These are phyloP conservation scores for Agroathelia rolfsii DNA, from an alignment of 1,284 basidiomycete species.

Conservation along the genomic window DNA sequence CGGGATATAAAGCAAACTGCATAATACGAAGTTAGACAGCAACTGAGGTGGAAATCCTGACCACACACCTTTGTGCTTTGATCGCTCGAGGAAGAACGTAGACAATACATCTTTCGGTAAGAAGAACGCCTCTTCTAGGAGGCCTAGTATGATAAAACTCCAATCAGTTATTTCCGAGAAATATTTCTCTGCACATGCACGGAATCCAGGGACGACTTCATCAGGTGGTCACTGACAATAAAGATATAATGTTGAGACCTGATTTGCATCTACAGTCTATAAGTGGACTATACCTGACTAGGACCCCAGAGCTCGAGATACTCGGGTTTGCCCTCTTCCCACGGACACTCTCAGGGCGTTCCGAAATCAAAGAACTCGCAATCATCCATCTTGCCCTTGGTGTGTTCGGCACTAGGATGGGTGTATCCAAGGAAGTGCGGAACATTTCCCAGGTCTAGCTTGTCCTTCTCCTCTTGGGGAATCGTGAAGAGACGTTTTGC, in stretches of 20 bases:
- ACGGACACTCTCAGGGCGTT: constrained; percentile 38
- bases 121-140: constrained; percentile 53
- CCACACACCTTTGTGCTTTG: too few species aligned
- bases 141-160: constrained; percentile 41
- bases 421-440: constrained; percentile 62
- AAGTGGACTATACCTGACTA: constrained; percentile 36
- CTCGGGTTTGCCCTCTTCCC: constrained; percentile 48
- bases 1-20: constrained; percentile 43
- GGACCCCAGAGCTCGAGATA: constrained; percentile 55
- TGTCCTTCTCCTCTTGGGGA: constrained; percentile 66
- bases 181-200: constrained; percentile 37
- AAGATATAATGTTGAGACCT: too few species aligned
- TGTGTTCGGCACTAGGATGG: constrained; percentile 48
- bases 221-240: constrained; percentile 54
- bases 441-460: constrained; percentile 49
- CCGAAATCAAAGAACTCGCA: constrained; percentile 65
- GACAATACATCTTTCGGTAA: constrained; percentile 41
- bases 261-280: too few species aligned
- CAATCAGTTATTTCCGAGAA: constrained; percentile 42
- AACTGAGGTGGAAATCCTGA: too few species aligned
- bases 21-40: constrained; percentile 33
- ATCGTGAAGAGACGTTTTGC: constrained; percentile 57
- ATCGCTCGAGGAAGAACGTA: too few species aligned
- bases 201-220: constrained; percentile 50
- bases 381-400: constrained; percentile 51